A percentile compares a stretch with the other conserved stretches of the same genome.
Evolutionary conservation across 805 yeast genomes (phyloP).

Genomic region (Yarrowia sp.): DNA sequence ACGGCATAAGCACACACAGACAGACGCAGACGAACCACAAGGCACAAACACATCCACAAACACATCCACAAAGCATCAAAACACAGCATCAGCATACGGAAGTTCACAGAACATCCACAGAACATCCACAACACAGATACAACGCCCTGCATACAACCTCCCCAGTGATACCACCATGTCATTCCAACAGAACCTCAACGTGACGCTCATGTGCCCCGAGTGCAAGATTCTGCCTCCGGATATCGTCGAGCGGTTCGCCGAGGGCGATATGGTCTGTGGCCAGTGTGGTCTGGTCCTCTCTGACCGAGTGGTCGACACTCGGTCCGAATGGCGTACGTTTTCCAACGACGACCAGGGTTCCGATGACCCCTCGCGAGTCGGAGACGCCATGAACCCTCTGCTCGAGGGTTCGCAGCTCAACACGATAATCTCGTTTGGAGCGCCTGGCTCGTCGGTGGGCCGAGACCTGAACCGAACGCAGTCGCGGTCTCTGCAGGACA

Average conservation of each 20-base stretch:
- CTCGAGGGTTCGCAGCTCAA: constrained; percentile 89
- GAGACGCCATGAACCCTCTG: constrained; percentile 92
- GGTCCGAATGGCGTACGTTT: constrained; percentile 98
- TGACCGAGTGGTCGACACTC: constrained; percentile 86
- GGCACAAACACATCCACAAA: neutral
- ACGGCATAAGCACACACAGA: too few species aligned
- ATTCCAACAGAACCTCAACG: constrained; percentile 58
- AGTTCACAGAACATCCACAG: too few species aligned
- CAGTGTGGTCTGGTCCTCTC: constrained; percentile 92
- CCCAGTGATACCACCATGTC: constrained; percentile 11
- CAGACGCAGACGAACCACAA: neutral
- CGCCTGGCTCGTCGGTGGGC: constrained; percentile 82
- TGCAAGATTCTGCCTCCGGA: constrained; percentile 96
- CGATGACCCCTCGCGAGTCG: constrained; percentile 98
- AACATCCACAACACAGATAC: neutral
- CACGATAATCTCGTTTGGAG: constrained; percentile 84
- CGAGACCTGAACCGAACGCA: constrained; percentile 89
- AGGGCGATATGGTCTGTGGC: constrained; percentile 98
- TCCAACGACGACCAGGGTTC: constrained; percentile 97
- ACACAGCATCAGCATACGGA: too few species aligned
- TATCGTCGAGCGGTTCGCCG: constrained; percentile 88
- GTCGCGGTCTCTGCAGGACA: constrained; percentile 78
- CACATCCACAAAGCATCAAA: neutral
- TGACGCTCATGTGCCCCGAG: constrained; percentile 90
- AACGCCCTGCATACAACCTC: neutral